Percentiles rank a stretch among this genome's conserved stretches.
Conservation (phyloP, 495 filamentous ascomycete genomes). For the Penicillium pulvis region DNA sequence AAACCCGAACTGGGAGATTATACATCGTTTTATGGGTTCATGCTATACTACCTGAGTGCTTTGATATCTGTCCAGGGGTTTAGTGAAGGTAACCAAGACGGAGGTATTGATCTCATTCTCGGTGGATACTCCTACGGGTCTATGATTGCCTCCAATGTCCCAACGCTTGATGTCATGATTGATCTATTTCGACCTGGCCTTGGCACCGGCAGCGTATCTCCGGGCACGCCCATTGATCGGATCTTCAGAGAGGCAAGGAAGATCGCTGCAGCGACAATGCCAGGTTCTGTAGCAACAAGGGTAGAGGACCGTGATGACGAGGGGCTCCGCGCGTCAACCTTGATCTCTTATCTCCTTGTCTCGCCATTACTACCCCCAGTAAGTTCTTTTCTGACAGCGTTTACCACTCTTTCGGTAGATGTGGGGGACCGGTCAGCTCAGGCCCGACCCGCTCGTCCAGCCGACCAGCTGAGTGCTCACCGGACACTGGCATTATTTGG, state of each 20-base stretch:
- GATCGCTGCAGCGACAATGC: conserved; percentile 57
- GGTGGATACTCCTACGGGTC: conserved; percentile 94
- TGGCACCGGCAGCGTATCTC: conserved; percentile 16
- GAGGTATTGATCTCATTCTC: conserved; percentile 52
- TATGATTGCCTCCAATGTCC: conserved; percentile 73
- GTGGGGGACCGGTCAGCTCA: conserved; percentile 26
- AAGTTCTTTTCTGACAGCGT: conserved; percentile 59
- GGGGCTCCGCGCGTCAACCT: conserved; percentile 21
- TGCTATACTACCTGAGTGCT: conserved; percentile 67
- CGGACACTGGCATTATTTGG: conserved; percentile 77
- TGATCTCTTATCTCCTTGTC: conserved; percentile 72
- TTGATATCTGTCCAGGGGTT: conserved; percentile 18
- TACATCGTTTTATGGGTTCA: conserved; percentile 73
- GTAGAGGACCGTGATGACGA: conserved; percentile 9
- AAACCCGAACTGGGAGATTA: conserved; percentile 82
- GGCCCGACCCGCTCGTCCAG: conserved; percentile 39
- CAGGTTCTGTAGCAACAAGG: conserved; percentile 27
- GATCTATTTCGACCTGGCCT: conserved; percentile 50
- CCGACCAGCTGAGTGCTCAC: conserved; percentile 57
- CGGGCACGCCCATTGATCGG: conserved; percentile 59
- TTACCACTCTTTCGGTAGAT: conserved; percentile 40
- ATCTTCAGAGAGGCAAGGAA: conserved; percentile 67
- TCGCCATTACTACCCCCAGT: conserved; percentile 74
- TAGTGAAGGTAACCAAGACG: background rate
- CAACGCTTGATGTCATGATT: conserved; percentile 59